These are phyloP conservation scores for Monsonia emarginata DNA, from an alignment of 441 rosid genomes.

Conservation along the genomic window DNA sequence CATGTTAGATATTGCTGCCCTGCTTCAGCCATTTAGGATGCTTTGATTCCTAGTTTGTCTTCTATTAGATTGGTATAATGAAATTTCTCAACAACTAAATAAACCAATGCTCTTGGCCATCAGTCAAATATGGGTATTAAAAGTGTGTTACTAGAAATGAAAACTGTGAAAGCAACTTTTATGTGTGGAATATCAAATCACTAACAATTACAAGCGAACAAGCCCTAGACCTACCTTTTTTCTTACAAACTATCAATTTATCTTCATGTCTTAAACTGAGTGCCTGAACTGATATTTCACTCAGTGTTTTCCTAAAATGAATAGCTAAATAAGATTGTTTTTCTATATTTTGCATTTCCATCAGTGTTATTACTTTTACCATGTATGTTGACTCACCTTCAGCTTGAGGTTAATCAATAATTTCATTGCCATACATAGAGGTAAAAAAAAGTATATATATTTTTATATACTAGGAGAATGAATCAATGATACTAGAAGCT, in stretches of 20 bases:
- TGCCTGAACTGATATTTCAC: neutral
- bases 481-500: neutral
- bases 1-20: neutral
- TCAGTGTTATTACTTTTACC: neutral
- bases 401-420: neutral
- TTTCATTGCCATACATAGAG: neutral
- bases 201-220: neutral
- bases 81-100: neutral
- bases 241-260: neutral
- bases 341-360: no score
- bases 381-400: neutral
- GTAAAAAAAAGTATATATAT: no score
- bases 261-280: neutral
- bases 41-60: neutral
- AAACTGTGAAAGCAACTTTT: neutral
- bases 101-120: neutral
- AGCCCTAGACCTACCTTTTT: neutral
- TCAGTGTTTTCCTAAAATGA: neutral
- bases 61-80: no score
- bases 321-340: neutral
- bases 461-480: no score
- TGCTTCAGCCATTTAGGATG: neutral
- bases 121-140: neutral
- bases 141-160: neutral
- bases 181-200: neutral